Evolutionary conservation across 306 rosid genomes (phyloP).

Genomic region (Ochetophila trinervis): DNA sequence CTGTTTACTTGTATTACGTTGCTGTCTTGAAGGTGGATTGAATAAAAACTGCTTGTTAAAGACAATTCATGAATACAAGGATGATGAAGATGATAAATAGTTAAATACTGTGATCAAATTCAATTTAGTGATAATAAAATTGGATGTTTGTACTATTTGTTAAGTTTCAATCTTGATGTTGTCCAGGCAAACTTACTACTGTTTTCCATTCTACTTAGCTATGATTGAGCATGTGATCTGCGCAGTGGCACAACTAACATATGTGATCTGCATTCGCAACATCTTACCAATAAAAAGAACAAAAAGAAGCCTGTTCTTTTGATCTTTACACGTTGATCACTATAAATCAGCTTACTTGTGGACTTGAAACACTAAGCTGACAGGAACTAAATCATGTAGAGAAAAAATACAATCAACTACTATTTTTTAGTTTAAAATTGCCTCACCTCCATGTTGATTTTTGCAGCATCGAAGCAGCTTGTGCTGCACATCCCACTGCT

Average conservation of each 20-base stretch:
- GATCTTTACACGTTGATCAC: background rate
- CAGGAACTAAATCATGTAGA: background rate
- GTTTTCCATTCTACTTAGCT: background rate
- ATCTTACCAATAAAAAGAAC: background rate
- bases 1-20: background rate
- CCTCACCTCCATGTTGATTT: conserved; percentile 20
- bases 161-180: background rate
- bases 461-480: conserved; percentile 90
- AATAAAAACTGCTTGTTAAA: background rate
- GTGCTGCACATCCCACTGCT: conserved; percentile 97
- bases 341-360: conserved; percentile 13
- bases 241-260: background rate
- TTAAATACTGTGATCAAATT: background rate
- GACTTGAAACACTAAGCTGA: background rate
- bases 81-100: background rate
- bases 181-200: background rate
- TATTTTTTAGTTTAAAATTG: conserved; percentile 27
- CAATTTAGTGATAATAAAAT: background rate
- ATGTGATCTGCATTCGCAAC: background rate
- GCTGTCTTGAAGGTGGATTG: background rate
- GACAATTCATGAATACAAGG: background rate
- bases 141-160: background rate
- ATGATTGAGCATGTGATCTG: background rate
- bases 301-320: background rate
- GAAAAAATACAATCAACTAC: conserved; percentile 5